A percentile compares a stretch with the other conserved stretches of the same genome.
phyloP scores from a whole-genome alignment of 495 filamentous ascomycete species.

The Aspergillus carlsbadensis region DNA sequence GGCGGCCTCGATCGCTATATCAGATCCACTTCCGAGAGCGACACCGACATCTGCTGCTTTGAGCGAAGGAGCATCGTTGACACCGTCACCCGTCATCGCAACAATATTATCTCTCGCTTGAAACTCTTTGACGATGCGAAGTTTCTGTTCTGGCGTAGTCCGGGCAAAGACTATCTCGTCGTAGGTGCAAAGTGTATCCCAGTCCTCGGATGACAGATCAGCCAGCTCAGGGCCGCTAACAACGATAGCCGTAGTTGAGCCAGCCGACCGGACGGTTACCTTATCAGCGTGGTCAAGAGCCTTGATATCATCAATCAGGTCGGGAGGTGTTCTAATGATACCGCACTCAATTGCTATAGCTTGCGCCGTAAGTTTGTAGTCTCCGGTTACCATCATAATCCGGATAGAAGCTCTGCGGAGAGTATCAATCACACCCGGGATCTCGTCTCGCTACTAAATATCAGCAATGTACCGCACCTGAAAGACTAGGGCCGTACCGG shows the following conservation, averaged over 20 bases:
- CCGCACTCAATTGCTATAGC: constrained; percentile 64
- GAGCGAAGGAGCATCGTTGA: constrained; percentile 59
- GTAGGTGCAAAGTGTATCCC: constrained; percentile 56
- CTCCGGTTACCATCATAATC: constrained; percentile 68
- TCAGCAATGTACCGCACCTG: not conserved
- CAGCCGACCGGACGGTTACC: not conserved
- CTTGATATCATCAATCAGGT: constrained; percentile 15
- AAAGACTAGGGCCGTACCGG: constrained; percentile 23
- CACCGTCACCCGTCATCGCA: constrained; percentile 58
- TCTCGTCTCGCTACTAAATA: constrained; percentile 52
- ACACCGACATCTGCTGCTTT: constrained; percentile 56
- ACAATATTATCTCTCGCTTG: constrained; percentile 48
- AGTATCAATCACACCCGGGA: constrained; percentile 55
- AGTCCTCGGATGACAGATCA: constrained; percentile 56
- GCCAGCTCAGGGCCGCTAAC: constrained; percentile 54
- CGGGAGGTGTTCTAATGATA: constrained; percentile 47
- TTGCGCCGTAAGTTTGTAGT: constrained; percentile 65
- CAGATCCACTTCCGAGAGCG: constrained; percentile 47
- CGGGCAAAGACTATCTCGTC: constrained; percentile 68
- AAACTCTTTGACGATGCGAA: constrained; percentile 69
- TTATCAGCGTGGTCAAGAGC: constrained; percentile 6
- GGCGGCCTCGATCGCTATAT: constrained; percentile 69
- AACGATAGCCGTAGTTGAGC: not conserved
- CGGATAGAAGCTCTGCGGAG: constrained; percentile 61
- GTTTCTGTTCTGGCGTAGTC: constrained; percentile 72